Base-by-base conservation (phyloP, 2,329 filamentous ascomycete genomes). In the Beauveria asiatica region DNA sequence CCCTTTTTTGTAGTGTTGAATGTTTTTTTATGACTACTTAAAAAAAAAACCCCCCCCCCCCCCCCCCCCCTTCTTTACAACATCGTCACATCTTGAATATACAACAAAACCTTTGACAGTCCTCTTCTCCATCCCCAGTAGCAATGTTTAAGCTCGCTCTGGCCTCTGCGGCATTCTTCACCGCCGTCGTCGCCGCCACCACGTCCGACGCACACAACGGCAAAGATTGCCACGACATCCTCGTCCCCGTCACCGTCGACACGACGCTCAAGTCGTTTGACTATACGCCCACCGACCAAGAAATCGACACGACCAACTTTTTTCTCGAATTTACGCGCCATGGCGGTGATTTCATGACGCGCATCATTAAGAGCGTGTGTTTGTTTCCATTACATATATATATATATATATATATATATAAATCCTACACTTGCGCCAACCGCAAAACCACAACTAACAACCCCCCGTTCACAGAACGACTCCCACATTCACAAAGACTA, bases 221-320 rank as follows among this genome's bases (percentile, higher is more conserved):
- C 10, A 70, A 73, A 33, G 67, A 70, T 16, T 80, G 77, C 66
- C 68, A 64, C 42, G 79, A 86, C 62, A 66, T 86, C 37, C 82
- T 76, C 1, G 76, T 88, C 5, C 80, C 83, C 1, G 75, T 88
- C 23, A 49, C 51, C 23, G 58, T 60, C 44, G 37, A 50, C 23
- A 13, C 58, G 6, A 30, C 19, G 7, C 19, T 50, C 37, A 50
- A 50, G 50, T 13, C 25, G 6, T 55, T 60, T 25, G 52, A 50
- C 52, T 55, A 55, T 37, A 49, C 21, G n/a, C 67, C 77, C 0
- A 75, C 81, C 7, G 68, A 71, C 52, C 76, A 70, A n/a, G 80
- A 84, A 65, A 75, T 84, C 39, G 83, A 87, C 2, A 80, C 80
- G 1, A 80, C 81, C 13, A 76, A 80, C 62, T 83, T 87, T 64